phyloP scores from a whole-genome alignment of 495 filamentous ascomycete species.

The Rusavskia elegans region DNA sequence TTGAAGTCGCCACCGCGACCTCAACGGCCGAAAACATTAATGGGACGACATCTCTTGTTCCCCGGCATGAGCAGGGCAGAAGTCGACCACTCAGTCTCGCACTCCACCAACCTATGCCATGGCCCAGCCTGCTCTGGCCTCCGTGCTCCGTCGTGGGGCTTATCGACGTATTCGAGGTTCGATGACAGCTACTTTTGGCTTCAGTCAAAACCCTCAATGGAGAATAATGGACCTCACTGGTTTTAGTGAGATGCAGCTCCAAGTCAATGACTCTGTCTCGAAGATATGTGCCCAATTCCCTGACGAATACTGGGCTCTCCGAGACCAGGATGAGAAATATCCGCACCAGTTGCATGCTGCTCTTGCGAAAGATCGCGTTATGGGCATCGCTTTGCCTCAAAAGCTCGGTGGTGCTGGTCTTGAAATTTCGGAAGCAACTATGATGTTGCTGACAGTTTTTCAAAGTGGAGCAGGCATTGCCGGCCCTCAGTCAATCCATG shows the following conservation, averaged over 20 bases:
- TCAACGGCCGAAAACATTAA: too few species aligned
- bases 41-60: too few species aligned
- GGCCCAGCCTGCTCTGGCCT: too few species aligned
- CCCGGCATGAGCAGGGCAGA: too few species aligned
- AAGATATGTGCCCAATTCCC: constrained; percentile 52
- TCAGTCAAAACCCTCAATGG: not conserved
- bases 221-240: constrained; percentile 52
- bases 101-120: too few species aligned
- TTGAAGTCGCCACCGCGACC: too few species aligned
- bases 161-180: too few species aligned
- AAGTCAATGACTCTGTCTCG: constrained; percentile 51
- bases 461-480: constrained; percentile 66
- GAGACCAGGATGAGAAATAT: constrained; percentile 50
- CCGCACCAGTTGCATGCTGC: constrained; percentile 60
- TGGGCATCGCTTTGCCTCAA: constrained; percentile 63
- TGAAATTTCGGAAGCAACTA: constrained; percentile 67
- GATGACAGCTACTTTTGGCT: too few species aligned
- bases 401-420: constrained; percentile 56
- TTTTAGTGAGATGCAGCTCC: constrained; percentile 56
- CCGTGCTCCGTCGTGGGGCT: too few species aligned
- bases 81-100: too few species aligned
- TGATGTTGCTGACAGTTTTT: constrained; percentile 73
- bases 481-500: constrained; percentile 62
- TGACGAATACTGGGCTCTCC: constrained; percentile 53
- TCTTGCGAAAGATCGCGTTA: constrained; percentile 65